Base-by-base conservation (phyloP, 2,329 filamentous ascomycete species). In the Neonectria coccinea region DNA sequence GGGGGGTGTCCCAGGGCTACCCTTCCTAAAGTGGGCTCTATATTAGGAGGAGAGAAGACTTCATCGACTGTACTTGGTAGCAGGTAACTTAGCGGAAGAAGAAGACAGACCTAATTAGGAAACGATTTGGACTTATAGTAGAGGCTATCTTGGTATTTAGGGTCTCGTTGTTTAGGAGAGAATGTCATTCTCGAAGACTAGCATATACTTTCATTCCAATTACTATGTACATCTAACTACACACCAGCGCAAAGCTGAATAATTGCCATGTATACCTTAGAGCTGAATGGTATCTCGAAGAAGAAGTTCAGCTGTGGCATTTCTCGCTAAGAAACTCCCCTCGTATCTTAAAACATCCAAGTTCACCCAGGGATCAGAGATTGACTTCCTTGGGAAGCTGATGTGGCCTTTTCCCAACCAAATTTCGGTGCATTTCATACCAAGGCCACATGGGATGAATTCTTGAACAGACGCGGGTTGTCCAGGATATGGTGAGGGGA, bases 301-400 rank as follows among this genome's bases (percentile, higher is more conserved):
- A 27, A 62, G 25, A 51, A 62, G 59, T 29, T 56, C 52, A 27
- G 59, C 59, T 31, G 36, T 62, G 31, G 59, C 59, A 39, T 62
- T 62, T 14, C 53, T 51, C 27, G 53, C 62, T n/a, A 65, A 39
- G 18, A 62, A 65, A 12, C 58, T 56, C 12, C 48, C 58, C 48
- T 65, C 62, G 10, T 62, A 65, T 51, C 59, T 62, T 44, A 65
- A 45, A 27, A 65, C 11, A 36, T 62, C 53, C 25, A 65, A 47
- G 42, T 54, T 65, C 11, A 56, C 62, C 62, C 62, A 65, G 5
- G 58, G 62, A 50, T 65, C 54, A 8, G 55, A 44, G 27, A 36
- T 48, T 16, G 62, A 65, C 3, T 27, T 62, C 42, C 42, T 62
- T 4, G 53, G 54, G 31, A 65, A 65, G 47, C 9, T 55, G 5